phyloP scores from a whole-genome alignment of 2,329 filamentous ascomycete genomes.

The Pestalotiopsis sp. region DNA sequence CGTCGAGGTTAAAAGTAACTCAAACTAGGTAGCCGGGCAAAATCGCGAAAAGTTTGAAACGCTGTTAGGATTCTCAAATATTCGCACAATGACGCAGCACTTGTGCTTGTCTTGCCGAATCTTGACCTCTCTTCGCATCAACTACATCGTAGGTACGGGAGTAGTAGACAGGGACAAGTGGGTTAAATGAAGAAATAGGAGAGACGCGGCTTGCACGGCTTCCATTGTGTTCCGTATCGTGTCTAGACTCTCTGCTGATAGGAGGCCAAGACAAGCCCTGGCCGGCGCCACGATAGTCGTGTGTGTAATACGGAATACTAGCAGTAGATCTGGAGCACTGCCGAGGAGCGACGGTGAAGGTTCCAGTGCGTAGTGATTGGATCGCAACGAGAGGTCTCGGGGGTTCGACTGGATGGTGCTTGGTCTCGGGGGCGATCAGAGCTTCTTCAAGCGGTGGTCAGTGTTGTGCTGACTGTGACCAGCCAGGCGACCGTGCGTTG shows the following conservation, averaged over 20 bases:
- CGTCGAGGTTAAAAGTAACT: not conserved
- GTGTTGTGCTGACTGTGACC: not conserved
- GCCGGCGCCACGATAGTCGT: not conserved
- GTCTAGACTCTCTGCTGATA: not conserved
- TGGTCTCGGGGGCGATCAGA: not conserved
- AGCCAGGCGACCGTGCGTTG: not conserved
- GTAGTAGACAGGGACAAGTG: not conserved
- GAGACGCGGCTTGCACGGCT: not conserved
- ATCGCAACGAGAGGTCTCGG: not conserved
- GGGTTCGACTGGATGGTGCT: not conserved
- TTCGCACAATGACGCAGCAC: too few species aligned
- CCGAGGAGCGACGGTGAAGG: not conserved
- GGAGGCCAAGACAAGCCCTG: not conserved
- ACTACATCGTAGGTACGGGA: too few species aligned
- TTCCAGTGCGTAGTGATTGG: not conserved
- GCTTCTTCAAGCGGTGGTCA: not conserved
- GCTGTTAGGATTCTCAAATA: too few species aligned
- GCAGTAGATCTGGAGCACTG: not conserved
- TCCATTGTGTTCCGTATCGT: not conserved
- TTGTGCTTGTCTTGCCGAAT: too few species aligned
- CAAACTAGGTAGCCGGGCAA: not conserved
- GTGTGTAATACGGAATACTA: not conserved
- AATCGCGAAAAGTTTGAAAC: too few species aligned
- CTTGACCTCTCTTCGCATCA: too few species aligned
- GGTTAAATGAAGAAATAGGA: not conserved